phyloP scores from a whole-genome alignment of 208 protist genomes.

The Acanthamoeba healyi region DNA sequence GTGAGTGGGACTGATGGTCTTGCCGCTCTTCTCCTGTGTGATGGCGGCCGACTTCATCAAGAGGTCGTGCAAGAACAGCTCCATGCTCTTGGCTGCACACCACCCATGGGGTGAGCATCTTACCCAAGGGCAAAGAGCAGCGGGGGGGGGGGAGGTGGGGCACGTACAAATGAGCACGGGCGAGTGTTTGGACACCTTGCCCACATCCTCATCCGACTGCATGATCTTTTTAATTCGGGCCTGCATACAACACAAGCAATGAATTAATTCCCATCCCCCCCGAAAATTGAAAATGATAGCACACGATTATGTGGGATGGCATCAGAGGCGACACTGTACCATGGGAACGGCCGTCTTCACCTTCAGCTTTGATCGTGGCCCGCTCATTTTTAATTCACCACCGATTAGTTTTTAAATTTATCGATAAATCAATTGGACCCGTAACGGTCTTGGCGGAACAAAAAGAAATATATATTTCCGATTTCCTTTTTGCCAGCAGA shows the following conservation, averaged over 20 bases:
- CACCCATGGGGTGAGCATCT: not conserved
- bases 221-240: slow-evolving; percentile 69
- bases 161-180: slow-evolving; percentile 57
- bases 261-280: not conserved
- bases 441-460: not conserved
- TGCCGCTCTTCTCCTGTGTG: slow-evolving; percentile 32
- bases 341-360: slow-evolving; percentile 33
- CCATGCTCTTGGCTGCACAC: slow-evolving; percentile 50
- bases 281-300: not conserved
- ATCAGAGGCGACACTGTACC: too few relatives aligned
- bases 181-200: slow-evolving; percentile 62
- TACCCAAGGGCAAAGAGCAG: not conserved
- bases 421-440: too few relatives aligned
- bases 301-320: not conserved
- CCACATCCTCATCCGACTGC: slow-evolving; percentile 60
- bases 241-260: not conserved
- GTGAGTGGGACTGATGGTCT: slow-evolving; percentile 43
- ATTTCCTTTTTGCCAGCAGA: not conserved
- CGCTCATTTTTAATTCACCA: not conserved
- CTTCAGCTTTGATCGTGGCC: slow-evolving; percentile 25
- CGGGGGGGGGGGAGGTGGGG: not conserved
- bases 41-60: not conserved
- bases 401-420: not conserved
- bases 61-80: slow-evolving; percentile 49
- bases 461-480: not conserved